phyloP scores from a whole-genome alignment of 2,329 filamentous ascomycete species.

The Penicillium occitanis region DNA sequence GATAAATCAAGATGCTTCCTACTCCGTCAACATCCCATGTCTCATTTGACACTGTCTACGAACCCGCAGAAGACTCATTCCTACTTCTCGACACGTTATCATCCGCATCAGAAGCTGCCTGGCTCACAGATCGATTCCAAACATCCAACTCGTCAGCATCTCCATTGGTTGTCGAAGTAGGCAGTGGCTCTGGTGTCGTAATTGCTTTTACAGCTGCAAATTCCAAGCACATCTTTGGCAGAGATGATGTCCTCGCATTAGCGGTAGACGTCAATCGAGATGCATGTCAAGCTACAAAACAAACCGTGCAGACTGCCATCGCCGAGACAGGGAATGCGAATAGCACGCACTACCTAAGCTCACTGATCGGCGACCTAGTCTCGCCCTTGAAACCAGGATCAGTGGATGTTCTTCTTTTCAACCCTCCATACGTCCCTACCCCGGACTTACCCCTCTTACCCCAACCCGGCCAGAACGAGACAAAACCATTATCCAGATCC shows the following conservation, averaged over 20 bases:
- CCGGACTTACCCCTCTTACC: slow-evolving; percentile 64
- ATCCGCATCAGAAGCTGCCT: slow-evolving; percentile 64
- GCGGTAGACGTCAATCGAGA: slow-evolving; percentile 83
- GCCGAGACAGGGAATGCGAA: slow-evolving; percentile 28
- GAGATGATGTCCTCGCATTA: slow-evolving; percentile 66
- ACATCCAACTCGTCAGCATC: slow-evolving; percentile 30
- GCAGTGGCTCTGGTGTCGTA: slow-evolving; percentile 91
- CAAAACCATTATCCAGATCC: slow-evolving; percentile 29
- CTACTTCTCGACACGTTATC: slow-evolving; percentile 90
- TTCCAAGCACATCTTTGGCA: slow-evolving; percentile 68
- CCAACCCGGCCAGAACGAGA: slow-evolving; percentile 27
- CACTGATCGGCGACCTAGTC: slow-evolving; percentile 69
- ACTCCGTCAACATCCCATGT: slow-evolving; percentile 94
- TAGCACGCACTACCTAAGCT: slow-evolving; percentile 60
- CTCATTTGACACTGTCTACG: slow-evolving; percentile 83
- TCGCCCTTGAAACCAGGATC: slow-evolving; percentile 57
- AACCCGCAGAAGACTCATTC: slow-evolving; percentile 94
- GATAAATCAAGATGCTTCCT: slow-evolving; percentile 67
- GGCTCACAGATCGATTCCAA: slow-evolving; percentile 65
- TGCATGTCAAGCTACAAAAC: slow-evolving; percentile 72
- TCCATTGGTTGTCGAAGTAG: slow-evolving; percentile 74
- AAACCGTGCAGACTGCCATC: slow-evolving; percentile 63
- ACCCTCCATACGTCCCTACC: slow-evolving; percentile 94
- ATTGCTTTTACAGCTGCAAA: slow-evolving; percentile 82
- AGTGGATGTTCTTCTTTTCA: slow-evolving; percentile 89